These are phyloP conservation scores for Pseudonitzschia delicatissima DNA, from an alignment of 108 stramenopile species.

Conservation along the genomic window DNA sequence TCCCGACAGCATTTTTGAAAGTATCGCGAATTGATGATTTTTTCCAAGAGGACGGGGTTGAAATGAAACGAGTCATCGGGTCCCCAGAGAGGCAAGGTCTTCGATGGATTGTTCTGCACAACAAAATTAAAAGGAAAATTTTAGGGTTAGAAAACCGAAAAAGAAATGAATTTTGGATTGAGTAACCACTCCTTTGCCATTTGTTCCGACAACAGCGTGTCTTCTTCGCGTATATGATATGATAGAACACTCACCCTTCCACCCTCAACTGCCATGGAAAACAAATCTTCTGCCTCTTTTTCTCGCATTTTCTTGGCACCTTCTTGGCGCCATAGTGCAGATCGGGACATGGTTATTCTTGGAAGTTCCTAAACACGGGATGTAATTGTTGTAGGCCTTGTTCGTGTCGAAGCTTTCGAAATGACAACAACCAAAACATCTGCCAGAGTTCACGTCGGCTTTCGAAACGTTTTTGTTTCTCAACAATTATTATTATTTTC, in stretches of 20 bases:
- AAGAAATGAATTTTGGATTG: background rate
- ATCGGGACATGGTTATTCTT: slow-evolving; percentile 70
- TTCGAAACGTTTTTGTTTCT: too few relatives aligned
- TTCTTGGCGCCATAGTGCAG: slow-evolving; percentile 84
- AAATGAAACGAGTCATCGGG: slow-evolving; percentile 88
- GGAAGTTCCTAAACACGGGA: too few relatives aligned
- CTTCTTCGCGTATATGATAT: background rate
- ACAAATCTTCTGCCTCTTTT: slow-evolving; percentile 60
- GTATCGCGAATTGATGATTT: slow-evolving; percentile 80
- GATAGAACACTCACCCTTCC: slow-evolving; percentile 44
- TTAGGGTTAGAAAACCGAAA: background rate
- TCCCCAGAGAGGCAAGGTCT: slow-evolving; percentile 64
- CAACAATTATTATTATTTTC: too few relatives aligned
- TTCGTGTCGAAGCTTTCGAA: too few relatives aligned
- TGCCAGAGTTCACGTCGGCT: too few relatives aligned
- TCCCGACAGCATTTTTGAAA: slow-evolving; percentile 83
- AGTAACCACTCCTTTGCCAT: too few relatives aligned
- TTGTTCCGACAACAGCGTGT: background rate
- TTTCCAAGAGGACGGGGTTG: slow-evolving; percentile 87
- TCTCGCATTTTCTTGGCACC: slow-evolving; percentile 74
- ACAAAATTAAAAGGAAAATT: slow-evolving; percentile 4
- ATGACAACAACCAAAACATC: too few relatives aligned
- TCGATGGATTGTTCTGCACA: slow-evolving; percentile 38
- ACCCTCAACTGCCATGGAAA: slow-evolving; percentile 64
- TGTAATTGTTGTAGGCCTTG: too few relatives aligned